Base-by-base conservation (phyloP, 1,139 yeast genomes). In the Yamadazyma membranifaciens region DNA sequence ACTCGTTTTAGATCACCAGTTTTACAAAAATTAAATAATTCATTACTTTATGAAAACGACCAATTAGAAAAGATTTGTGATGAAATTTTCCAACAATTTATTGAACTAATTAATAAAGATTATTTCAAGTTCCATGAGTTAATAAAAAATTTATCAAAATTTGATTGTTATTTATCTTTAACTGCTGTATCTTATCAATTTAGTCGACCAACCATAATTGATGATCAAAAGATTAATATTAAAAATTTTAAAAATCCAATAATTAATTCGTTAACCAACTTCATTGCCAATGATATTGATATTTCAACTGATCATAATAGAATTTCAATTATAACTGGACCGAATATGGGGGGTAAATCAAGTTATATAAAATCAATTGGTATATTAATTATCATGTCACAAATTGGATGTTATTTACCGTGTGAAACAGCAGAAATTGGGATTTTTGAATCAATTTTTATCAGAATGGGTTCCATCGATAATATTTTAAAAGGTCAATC, bases 341-440 rank as follows among this genome's bases (percentile, higher is more conserved):
- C 98, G 20, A 92, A 92, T 57, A 92, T 92, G 98, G 98, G 98
- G 45, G 98, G 98, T 55, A 92, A 92, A 60, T 88, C 97, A 1
- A 91, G 98, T 0, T 92, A 87, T 60, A 89, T 92, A 39, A 78
- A 96, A 45, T 96, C 92, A 50, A 75, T 87, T 40, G 98, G 98
- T 6, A 89, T 87, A 2, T 82, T 91, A 43, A 81, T 92, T 2
- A 67, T 91, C 34, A 75, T 92, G 88, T 88, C 91, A 20, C 98
- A 92, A 61, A 78, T 89, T 15, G 98, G 98, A 1, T 85, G 95
- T 49, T 92, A 86, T 60, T 82, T 92, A 22, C 98, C 98, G 1
- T 62, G 62, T 25, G 59, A 63, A 10, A 40, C 47, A 1, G 85
- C 83, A 1, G 55, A 53, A 4, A 49, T 83, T 40, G 84, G 89